phyloP scores from a whole-genome alignment of 768 basidiomycete genomes.

The Tylopilus balloui region DNA sequence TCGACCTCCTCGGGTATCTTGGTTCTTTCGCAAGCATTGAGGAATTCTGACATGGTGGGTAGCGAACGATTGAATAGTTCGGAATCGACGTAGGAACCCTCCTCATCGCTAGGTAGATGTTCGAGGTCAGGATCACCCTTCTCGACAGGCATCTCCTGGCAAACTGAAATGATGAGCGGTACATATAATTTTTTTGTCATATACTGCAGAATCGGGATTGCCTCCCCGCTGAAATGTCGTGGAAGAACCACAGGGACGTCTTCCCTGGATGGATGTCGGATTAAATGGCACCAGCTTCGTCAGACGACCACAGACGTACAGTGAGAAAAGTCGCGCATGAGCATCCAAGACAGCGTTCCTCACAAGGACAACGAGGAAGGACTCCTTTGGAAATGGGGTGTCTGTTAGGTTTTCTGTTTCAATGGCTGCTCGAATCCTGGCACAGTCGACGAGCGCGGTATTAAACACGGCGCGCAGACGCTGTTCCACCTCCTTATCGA shows the following conservation, averaged over 20 bases:
- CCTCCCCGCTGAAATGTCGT: slow-evolving; percentile 4
- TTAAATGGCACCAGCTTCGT: no score
- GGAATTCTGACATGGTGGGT: slow-evolving; percentile 6
- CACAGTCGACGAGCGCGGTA: slow-evolving; percentile 1
- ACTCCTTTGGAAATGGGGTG: slow-evolving; percentile 3
- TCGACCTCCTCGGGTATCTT: background rate
- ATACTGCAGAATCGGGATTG: slow-evolving; percentile 2
- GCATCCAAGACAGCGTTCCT: slow-evolving; percentile 1
- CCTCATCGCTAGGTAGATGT: background rate
- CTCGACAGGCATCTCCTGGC: background rate
- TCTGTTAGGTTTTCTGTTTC: background rate
- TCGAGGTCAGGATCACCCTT: background rate
- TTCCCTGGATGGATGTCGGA: background rate
- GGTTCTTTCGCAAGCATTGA: background rate
- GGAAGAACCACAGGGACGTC: slow-evolving; percentile 6
- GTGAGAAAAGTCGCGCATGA: background rate
- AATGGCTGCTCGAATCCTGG: slow-evolving; percentile 4
- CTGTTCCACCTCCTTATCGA: background rate
- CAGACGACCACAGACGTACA: background rate
- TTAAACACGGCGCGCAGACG: background rate
- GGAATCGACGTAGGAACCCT: background rate
- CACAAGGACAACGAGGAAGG: slow-evolving; percentile 4
- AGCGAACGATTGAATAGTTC: background rate
- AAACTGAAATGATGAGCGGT: slow-evolving; percentile 1
- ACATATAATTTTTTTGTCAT: background rate